Base-by-base conservation (phyloP, 2,329 filamentous ascomycete species). In the Sclerotinia glacialis region DNA sequence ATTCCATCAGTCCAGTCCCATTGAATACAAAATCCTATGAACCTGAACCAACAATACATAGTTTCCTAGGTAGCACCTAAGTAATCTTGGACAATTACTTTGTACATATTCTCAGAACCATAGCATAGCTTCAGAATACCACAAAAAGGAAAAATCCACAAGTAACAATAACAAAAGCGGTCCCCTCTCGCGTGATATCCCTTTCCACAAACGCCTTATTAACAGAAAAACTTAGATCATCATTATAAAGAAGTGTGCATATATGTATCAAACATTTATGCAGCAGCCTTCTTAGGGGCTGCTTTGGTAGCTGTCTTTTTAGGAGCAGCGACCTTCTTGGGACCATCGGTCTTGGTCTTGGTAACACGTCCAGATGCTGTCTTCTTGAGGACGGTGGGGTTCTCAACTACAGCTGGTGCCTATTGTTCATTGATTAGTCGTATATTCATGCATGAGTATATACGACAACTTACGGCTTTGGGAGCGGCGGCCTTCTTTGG, bases 331-430 rank as follows among this genome's bases (percentile, higher is more conserved):
- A 72, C 67, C 72, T 78, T 79, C 77, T 84, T 84, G 68, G 80
- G 78, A 62, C 82, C 81, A 53, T 80, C 78, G 47, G 79, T 77
- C 71, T 74, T 75, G 72, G 90, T 76, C 59, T 90, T 91, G 75
- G 85, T 88, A 72, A 90, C 86, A 69, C 89, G 87, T 54, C 89
- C 89, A 49, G 87, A 89, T 82, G 90, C 90, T 77, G 89, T 91
- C 83, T 88, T 90, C 75, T 83, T 81, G 46, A 89, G 79, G 44
- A 88, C 83, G 72, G 85, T 83, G 69, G 84, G 81, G 76, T 86
- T 83, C 67, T 89, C 85, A 67, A 85, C 83, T 60, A 89, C 82
- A 71, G 88, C 88, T 67, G 87, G 86, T 34, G 86, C 86, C 84
- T 87, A 71, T 46, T 71, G 72, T 46, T n/a, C 6, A 37, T 74